These are phyloP conservation scores for Fusarium sp. DNA, from an alignment of 2,329 filamentous ascomycete genomes.

Conservation along the genomic window DNA sequence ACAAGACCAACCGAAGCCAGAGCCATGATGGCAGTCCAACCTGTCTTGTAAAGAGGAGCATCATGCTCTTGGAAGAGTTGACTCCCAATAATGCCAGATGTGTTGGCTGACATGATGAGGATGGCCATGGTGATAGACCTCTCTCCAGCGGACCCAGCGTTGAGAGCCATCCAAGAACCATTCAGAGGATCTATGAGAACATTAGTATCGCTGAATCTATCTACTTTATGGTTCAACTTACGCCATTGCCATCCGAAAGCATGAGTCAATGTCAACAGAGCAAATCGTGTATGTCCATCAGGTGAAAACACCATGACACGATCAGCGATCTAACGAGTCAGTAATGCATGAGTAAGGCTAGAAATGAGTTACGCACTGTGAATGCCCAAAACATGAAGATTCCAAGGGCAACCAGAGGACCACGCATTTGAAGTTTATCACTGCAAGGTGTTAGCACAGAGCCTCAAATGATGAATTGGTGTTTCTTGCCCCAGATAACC, in stretches of 20 bases:
- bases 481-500: slow-evolving; percentile 31
- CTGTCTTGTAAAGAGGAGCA: slow-evolving; percentile 43
- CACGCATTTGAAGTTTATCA: slow-evolving; percentile 36
- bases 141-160: slow-evolving; percentile 44
- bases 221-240: background rate
- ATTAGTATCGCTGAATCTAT: background rate
- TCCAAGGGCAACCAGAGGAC: slow-evolving; percentile 26
- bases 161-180: slow-evolving; percentile 47
- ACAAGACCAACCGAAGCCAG: slow-evolving; percentile 40
- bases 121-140: slow-evolving; percentile 48
- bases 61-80: slow-evolving; percentile 47
- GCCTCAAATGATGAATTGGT: background rate
- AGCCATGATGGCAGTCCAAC: slow-evolving; percentile 43
- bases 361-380: background rate
- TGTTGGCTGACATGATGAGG: slow-evolving; percentile 48
- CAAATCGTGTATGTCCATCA: slow-evolving; percentile 27
- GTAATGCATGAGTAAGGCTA: background rate
- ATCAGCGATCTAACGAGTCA: slow-evolving; percentile 27
- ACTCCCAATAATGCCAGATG: slow-evolving; percentile 45
- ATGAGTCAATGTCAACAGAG: slow-evolving; percentile 19
- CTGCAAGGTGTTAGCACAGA: slow-evolving; percentile 3
- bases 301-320: slow-evolving; percentile 31
- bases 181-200: slow-evolving; percentile 38
- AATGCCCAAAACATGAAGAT: slow-evolving; percentile 35
- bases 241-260: slow-evolving; percentile 36